Base-by-base conservation (phyloP, 75 land plant species). In the Cryptomeria japonica region DNA sequence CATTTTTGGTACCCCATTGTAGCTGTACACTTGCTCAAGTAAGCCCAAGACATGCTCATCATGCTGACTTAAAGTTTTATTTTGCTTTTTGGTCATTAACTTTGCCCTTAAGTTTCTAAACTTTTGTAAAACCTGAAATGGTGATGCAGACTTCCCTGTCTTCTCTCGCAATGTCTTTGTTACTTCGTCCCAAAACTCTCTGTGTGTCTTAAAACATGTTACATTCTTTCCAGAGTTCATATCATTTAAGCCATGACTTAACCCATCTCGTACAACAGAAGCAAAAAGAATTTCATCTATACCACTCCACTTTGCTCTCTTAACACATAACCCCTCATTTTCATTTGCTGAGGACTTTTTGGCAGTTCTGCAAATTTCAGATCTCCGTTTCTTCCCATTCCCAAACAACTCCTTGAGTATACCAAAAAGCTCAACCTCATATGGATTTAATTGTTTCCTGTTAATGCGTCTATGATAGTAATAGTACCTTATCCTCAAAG, bases 161-260 rank as follows among this genome's bases (percentile, higher is more conserved):
- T 46, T 47, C 47, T 82, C 49, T 82, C n/a, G 46, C 49, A 82
- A 44, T 82, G 28, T 82, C 84, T 44, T 46, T 47, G 49, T 8
- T 22, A 82, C 49, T 82, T 82, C 49, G 11, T 82, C 84, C 49
- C 84, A 82, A 82, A 46, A 44, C 34, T 28, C 84, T 44, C 3
- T 82, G 84, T 82, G 49, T 42, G 84, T 82, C 84, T 82, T 82
- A 46, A 44, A 39, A 46, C 51, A 46, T 82, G 84, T 82, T 82
- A 82, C n/a, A 44, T 82, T 47, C 47, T 82, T 82, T 44, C 49
- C 84, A 25, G 84, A 44, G 31, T 31, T 46, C 13, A 44, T 46
- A 82, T 11, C 47, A 44, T 28, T 42, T 44, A 82, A 82, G 41
- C 51, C n/a, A 12, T 31, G 28, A 11, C 44, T 44, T 46, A 44